Conservation (phyloP, 495 filamentous ascomycete genomes). For the Beverwykella pulmonaria region DNA sequence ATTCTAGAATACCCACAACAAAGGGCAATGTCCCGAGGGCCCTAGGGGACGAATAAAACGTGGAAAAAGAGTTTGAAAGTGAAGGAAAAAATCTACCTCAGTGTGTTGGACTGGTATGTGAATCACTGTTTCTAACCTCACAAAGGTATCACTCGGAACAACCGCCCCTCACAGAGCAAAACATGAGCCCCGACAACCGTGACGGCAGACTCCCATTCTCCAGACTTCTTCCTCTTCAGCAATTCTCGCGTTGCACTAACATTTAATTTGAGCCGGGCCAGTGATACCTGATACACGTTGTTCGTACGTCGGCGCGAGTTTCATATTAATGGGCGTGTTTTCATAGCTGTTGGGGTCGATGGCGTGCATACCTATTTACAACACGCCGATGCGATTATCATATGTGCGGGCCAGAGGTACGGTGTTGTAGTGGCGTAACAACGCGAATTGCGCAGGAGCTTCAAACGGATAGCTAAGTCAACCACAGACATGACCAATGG, state of each 20-base stretch:
- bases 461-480: conserved; percentile 28
- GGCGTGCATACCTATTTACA: conserved; percentile 20
- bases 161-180: conserved; percentile 20
- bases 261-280: conserved; percentile 24
- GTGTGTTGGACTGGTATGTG: conserved; percentile 34
- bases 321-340: conserved; percentile 28
- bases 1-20: conserved; percentile 21
- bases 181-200: conserved; percentile 24
- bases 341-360: conserved; percentile 32
- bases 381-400: conserved; percentile 20
- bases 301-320: conserved; percentile 25
- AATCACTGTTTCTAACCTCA: neutral
- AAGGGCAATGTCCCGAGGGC: conserved; percentile 36
- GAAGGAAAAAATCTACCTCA: conserved; percentile 20
- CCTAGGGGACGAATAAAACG: conserved; percentile 25
- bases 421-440: conserved; percentile 25
- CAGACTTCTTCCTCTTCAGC: conserved; percentile 30
- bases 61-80: conserved; percentile 26
- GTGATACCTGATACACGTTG: conserved; percentile 30
- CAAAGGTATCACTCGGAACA: conserved; percentile 33
- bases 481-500: conserved; percentile 24
- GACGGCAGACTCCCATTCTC: conserved; percentile 24
- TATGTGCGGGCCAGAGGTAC: conserved; percentile 38
- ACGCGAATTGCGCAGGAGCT: conserved; percentile 16
- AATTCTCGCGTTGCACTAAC: conserved; percentile 14